Conservation (phyloP, 1,284 basidiomycete genomes). For the Ganoderma lingzhi region DNA sequence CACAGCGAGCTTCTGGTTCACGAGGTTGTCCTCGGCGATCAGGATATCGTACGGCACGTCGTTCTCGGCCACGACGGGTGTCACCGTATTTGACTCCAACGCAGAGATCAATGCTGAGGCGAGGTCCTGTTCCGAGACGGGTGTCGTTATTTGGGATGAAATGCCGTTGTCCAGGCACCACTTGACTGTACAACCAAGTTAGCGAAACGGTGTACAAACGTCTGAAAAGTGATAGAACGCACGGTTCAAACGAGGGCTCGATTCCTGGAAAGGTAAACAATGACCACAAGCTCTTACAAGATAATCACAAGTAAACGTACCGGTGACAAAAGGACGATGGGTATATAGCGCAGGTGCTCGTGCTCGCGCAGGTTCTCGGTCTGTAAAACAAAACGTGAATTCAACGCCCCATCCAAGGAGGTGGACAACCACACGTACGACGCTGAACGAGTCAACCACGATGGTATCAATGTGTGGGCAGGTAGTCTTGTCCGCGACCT, state of each 20-base stretch:
- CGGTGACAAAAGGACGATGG: conserved; percentile 93
- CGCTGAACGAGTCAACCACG: conserved; percentile 87
- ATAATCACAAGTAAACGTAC: conserved; percentile 40
- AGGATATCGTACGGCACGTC: conserved; percentile 93
- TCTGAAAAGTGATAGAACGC: conserved; percentile 46
- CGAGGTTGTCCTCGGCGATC: conserved; percentile 97
- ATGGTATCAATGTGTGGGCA: conserved; percentile 96
- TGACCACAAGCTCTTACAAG: neutral
- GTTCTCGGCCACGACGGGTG: conserved; percentile 80
- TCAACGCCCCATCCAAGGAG: conserved; percentile 11
- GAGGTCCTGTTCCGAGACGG: conserved; percentile 89
- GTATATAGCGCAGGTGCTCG: conserved; percentile 96
- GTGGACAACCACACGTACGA: conserved; percentile 64
- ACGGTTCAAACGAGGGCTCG: conserved; percentile 79
- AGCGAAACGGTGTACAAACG: neutral
- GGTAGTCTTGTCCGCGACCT: conserved; percentile 83
- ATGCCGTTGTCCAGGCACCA: conserved; percentile 94
- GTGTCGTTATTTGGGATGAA: conserved; percentile 91
- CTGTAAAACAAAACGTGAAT: conserved; percentile 47
- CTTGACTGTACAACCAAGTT: conserved; percentile 64
- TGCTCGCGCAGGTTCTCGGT: conserved; percentile 91
- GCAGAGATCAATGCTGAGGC: conserved; percentile 94
- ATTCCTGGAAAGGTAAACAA: conserved; percentile 38
- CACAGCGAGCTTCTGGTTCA: conserved; percentile 97
- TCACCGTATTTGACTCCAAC: conserved; percentile 91